Conservation (phyloP, 495 filamentous ascomycete genomes). For the Penicillium macrosclerotiorum region DNA sequence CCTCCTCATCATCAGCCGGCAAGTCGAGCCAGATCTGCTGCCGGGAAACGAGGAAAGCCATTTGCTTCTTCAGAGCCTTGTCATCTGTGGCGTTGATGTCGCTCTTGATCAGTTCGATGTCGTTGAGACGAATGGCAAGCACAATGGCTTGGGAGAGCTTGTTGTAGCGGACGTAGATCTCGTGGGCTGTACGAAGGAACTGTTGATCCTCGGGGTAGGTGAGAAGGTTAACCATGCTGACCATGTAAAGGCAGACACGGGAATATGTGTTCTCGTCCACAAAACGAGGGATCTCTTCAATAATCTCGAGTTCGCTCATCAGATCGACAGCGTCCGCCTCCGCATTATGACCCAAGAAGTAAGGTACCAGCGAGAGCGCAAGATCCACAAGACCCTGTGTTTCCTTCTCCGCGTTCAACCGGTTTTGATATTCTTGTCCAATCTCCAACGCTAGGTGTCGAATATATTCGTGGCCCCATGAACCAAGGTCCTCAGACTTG, state of each 20-base stretch:
- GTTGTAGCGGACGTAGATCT: slow-evolving; percentile 88
- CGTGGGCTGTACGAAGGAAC: slow-evolving; percentile 86
- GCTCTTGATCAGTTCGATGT: slow-evolving; percentile 71
- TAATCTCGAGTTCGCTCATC: slow-evolving; percentile 94
- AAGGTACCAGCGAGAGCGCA: slow-evolving; percentile 79
- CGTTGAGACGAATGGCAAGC: slow-evolving; percentile 90
- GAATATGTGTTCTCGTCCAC: slow-evolving; percentile 92
- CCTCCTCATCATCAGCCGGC: slow-evolving; percentile 59
- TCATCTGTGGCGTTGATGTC: slow-evolving; percentile 81
- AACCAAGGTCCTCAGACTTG: slow-evolving; percentile 86
- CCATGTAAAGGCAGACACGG: slow-evolving; percentile 95
- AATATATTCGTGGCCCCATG: slow-evolving; percentile 99
- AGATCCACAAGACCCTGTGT: slow-evolving; percentile 76
- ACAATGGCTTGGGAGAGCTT: slow-evolving; percentile 90
- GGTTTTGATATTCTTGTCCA: slow-evolving; percentile 85
- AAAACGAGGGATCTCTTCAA: slow-evolving; percentile 83
- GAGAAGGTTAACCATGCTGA: slow-evolving; percentile 96
- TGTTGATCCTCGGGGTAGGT: slow-evolving; percentile 96
- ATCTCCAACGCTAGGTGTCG: slow-evolving; percentile 94
- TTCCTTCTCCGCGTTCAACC: slow-evolving; percentile 62
- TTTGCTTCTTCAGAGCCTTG: slow-evolving; percentile 81
- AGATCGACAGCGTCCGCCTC: slow-evolving; percentile 98
- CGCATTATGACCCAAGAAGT: slow-evolving; percentile 95
- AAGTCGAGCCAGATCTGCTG: slow-evolving; percentile 85
- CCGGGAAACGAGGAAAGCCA: slow-evolving; percentile 88